Evolutionary conservation across 1,284 basidiomycete genomes (phyloP).

Genomic region (Ganoderma lingzhi): DNA sequence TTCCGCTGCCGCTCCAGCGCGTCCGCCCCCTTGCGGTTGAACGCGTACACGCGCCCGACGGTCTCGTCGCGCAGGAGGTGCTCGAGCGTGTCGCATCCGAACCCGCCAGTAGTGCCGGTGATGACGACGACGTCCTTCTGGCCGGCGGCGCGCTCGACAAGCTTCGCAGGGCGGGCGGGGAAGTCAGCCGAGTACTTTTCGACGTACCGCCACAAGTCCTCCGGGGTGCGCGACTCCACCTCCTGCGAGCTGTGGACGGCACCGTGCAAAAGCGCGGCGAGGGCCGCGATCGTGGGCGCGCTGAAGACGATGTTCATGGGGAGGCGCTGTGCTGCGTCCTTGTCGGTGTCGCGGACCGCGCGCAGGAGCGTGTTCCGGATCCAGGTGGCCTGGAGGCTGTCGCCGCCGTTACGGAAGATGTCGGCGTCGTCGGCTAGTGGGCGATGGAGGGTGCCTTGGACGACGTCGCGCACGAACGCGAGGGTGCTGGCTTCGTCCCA

Average conservation of each 20-base stretch:
- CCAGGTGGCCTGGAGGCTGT: constrained; percentile 51
- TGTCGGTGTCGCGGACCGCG: constrained; percentile 41
- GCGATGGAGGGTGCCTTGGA: constrained; percentile 38
- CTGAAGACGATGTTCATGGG: constrained; percentile 47
- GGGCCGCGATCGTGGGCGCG: constrained; percentile 42
- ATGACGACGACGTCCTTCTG: constrained; percentile 36
- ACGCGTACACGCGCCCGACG: constrained; percentile 35
- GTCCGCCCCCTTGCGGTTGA: constrained; percentile 30
- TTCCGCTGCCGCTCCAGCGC: constrained; percentile 39
- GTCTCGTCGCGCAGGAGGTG: constrained; percentile 29
- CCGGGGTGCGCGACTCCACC: constrained; percentile 18
- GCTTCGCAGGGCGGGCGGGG: constrained; percentile 20
- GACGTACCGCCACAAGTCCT: constrained; percentile 22
- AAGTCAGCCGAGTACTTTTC: constrained; percentile 31
- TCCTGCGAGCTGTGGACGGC: neutral
- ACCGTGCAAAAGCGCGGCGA: constrained; percentile 31
- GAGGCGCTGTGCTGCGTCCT: constrained; percentile 34
- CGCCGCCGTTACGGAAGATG: constrained; percentile 51
- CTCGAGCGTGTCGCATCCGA: constrained; percentile 37
- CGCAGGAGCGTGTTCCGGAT: constrained; percentile 49
- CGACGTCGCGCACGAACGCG: constrained; percentile 40
- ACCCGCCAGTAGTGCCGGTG: constrained; percentile 40
- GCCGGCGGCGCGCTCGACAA: constrained; percentile 5
- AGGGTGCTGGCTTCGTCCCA: constrained; percentile 40
- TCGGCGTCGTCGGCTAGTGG: constrained; percentile 43